Conservation (phyloP, 2,329 filamentous ascomycete species). For the Hypoxylon sp. region DNA sequence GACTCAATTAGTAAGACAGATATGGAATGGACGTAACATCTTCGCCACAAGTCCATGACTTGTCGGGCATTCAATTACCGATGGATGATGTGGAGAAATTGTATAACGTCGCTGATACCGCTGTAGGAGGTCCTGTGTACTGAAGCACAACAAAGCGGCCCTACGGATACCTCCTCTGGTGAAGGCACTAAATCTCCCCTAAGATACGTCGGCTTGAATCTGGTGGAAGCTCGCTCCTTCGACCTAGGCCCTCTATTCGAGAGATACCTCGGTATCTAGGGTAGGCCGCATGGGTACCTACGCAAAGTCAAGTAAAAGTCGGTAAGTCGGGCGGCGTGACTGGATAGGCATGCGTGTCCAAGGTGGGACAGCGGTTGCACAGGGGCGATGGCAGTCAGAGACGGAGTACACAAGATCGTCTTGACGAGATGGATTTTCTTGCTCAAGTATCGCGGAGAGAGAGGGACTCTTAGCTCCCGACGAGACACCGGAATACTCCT, state of each 20-base stretch:
- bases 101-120: background rate
- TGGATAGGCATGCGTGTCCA: conserved; percentile 22
- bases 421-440: conserved; percentile 11
- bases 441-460: background rate
- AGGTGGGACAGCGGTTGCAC: conserved; percentile 27
- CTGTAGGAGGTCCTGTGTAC: background rate
- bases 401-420: conserved; percentile 24
- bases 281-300: background rate
- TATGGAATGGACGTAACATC: background rate
- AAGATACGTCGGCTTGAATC: background rate
- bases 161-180: background rate
- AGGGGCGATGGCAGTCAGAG: conserved; percentile 11
- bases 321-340: conserved; percentile 18
- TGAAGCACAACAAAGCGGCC: background rate
- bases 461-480: background rate
- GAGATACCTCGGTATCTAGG: background rate
- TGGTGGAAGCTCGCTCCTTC: background rate
- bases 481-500: background rate
- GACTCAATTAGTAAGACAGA: background rate
- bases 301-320: background rate
- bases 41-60: background rate
- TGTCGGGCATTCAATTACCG: background rate
- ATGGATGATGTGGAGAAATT: background rate
- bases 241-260: background rate
- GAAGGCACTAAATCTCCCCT: too few species aligned